These are phyloP conservation scores for Parastagonospora nodorum DNA, from an alignment of 2,329 filamentous ascomycete genomes.

Conservation along the genomic window DNA sequence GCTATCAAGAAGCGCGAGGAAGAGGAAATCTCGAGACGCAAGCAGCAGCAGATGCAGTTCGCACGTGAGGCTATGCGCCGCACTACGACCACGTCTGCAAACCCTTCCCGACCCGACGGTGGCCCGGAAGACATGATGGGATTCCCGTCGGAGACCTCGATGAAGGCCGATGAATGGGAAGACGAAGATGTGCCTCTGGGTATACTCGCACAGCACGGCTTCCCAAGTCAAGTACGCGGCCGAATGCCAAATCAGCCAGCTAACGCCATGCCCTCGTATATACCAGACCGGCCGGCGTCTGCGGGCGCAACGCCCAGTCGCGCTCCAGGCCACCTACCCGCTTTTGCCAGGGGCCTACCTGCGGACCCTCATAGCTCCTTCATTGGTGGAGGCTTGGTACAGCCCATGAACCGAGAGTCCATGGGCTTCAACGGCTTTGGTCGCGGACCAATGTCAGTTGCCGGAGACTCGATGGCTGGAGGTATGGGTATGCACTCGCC, in stretches of 20 bases:
- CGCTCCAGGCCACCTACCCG: slow-evolving; percentile 29
- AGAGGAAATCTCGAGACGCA: slow-evolving; percentile 38
- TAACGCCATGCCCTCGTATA: slow-evolving; percentile 41
- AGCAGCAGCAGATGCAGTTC: slow-evolving; percentile 42
- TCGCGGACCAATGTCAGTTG: slow-evolving; percentile 39
- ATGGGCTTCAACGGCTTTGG: slow-evolving; percentile 45
- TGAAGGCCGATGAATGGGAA: slow-evolving; percentile 44
- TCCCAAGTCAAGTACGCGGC: slow-evolving; percentile 35
- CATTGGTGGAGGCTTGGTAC: slow-evolving; percentile 43
- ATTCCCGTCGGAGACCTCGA: slow-evolving; percentile 43
- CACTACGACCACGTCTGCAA: slow-evolving; percentile 37
- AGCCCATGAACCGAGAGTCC: slow-evolving; percentile 40
- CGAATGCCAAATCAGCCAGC: slow-evolving; percentile 33
- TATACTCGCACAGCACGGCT: slow-evolving; percentile 45
- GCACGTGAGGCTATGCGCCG: slow-evolving; percentile 42
- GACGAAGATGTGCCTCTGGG: slow-evolving; percentile 47
- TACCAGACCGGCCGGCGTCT: slow-evolving; percentile 43
- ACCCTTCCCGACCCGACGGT: slow-evolving; percentile 21
- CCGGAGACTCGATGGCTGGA: slow-evolving; percentile 35
- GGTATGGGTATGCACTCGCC: slow-evolving; percentile 22
- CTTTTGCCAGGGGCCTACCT: slow-evolving; percentile 44
- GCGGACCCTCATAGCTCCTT: slow-evolving; percentile 40
- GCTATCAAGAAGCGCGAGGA: slow-evolving; percentile 39
- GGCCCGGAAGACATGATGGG: slow-evolving; percentile 29
- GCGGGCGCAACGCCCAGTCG: slow-evolving; percentile 32